These are phyloP conservation scores for Camelina sativa DNA, from an alignment of 345 rosid genomes.

Conservation along the genomic window DNA sequence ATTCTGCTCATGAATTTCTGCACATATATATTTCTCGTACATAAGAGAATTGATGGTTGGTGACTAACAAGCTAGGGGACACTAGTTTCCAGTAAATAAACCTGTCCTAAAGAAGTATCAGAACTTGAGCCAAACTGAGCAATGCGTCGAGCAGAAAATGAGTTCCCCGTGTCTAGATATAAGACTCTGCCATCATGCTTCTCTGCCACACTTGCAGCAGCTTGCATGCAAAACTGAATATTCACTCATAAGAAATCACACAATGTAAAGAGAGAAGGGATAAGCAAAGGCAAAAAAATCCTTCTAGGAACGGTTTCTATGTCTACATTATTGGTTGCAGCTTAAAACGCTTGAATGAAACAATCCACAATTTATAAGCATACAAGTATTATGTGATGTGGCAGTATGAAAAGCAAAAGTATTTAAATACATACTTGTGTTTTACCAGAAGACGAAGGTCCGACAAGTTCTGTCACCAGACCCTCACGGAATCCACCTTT, in stretches of 20 bases:
- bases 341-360: background rate
- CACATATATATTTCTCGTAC: slow-evolving; percentile 39
- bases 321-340: background rate
- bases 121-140: slow-evolving; percentile 50
- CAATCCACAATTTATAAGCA: slow-evolving; percentile 17
- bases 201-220: slow-evolving; percentile 62
- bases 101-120: slow-evolving; percentile 49
- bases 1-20: slow-evolving; percentile 66
- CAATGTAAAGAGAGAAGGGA: slow-evolving; percentile 27
- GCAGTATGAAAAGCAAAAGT: background rate
- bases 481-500: slow-evolving; percentile 71
- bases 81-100: slow-evolving; percentile 25
- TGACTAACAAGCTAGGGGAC: background rate
- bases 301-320: slow-evolving; percentile 11
- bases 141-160: slow-evolving; percentile 74
- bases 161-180: slow-evolving; percentile 79
- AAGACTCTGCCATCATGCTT: slow-evolving; percentile 52
- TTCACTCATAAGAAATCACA: slow-evolving; percentile 18
- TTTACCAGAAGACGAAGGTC: slow-evolving; percentile 90
- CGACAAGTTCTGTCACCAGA: slow-evolving; percentile 80
- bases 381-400: background rate
- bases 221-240: slow-evolving; percentile 65
- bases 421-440: slow-evolving; percentile 60
- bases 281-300: background rate
- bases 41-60: slow-evolving; percentile 7